Conservation (phyloP, 2,329 filamentous ascomycete genomes). For the Paramyrothecium roridum region DNA sequence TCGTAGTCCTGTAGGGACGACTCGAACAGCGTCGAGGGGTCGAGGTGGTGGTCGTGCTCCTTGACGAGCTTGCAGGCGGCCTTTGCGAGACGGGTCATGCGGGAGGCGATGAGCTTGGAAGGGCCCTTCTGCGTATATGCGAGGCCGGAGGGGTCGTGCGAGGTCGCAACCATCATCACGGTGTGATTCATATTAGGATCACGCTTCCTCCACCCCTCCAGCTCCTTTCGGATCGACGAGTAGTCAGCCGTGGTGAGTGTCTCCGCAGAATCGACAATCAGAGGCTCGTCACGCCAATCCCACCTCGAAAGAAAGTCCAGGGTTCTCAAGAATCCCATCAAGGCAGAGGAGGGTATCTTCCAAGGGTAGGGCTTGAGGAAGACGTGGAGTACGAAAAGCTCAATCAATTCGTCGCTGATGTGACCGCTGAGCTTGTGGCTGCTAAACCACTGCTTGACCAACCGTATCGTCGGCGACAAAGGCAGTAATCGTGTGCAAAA, state of each 20-base stretch:
- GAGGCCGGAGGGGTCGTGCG: constrained; percentile 72
- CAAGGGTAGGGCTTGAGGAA: constrained; percentile 85
- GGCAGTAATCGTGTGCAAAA: constrained; percentile 77
- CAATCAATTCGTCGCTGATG: constrained; percentile 76
- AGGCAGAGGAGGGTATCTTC: constrained; percentile 70
- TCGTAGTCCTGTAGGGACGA: constrained; percentile 76
- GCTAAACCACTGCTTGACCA: constrained; percentile 88
- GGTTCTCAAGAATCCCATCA: constrained; percentile 78
- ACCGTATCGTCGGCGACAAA: constrained; percentile 76
- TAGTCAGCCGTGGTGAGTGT: constrained; percentile 61
- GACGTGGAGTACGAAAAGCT: constrained; percentile 73
- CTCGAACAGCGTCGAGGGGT: constrained; percentile 61
- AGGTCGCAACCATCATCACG: constrained; percentile 77
- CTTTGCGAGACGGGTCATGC: constrained; percentile 78
- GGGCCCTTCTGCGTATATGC: constrained; percentile 74
- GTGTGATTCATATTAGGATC: constrained; percentile 86
- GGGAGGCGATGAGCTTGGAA: constrained; percentile 76
- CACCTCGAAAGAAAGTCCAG: constrained; percentile 78
- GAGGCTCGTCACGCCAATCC: constrained; percentile 85
- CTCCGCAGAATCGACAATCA: constrained; percentile 70
- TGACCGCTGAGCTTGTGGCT: constrained; percentile 76
- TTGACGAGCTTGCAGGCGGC: constrained; percentile 65
- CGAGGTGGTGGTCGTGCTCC: constrained; percentile 48
- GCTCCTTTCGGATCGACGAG: constrained; percentile 62
- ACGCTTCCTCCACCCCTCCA: constrained; percentile 81